A percentile compares a stretch with the other conserved stretches of the same genome.
Conservation (phyloP, 768 basidiomycete species). For the Tremella mesenterica region DNA sequence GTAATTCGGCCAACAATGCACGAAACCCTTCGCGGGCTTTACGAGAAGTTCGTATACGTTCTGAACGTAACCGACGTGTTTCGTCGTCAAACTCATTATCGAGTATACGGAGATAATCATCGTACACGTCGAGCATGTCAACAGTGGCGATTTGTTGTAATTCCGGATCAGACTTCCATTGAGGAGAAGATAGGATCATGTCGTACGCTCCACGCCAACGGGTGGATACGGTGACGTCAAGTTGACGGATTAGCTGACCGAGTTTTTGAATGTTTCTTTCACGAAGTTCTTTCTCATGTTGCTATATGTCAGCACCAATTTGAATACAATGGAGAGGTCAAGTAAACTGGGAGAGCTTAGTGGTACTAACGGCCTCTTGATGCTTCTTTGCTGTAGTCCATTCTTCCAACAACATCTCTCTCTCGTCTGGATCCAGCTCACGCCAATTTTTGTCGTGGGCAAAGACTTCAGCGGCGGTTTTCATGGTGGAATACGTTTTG, state of each 20-base stretch:
- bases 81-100: constrained; percentile 89
- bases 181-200: constrained; percentile 63
- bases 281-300: constrained; percentile 29
- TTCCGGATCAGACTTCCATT: constrained; percentile 68
- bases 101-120: constrained; percentile 81
- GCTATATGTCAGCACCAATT: constrained; percentile 18
- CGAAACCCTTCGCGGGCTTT: constrained; percentile 87
- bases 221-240: constrained; percentile 86
- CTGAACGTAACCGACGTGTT: constrained; percentile 66
- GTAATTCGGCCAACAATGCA: constrained; percentile 65
- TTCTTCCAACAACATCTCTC: constrained; percentile 82
- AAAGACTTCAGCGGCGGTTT: constrained; percentile 78
- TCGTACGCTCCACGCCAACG: constrained; percentile 81
- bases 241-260: constrained; percentile 70
- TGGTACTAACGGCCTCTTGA: too few species aligned
- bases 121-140: constrained; percentile 85
- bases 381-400: constrained; percentile 49
- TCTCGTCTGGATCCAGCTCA: constrained; percentile 66
- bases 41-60: constrained; percentile 72
- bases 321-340: too few species aligned
- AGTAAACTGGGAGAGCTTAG: too few species aligned
- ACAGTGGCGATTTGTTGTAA: constrained; percentile 75
- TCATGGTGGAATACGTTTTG: constrained; percentile 83
- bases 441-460: constrained; percentile 84
- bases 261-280: constrained; percentile 70